Evolutionary conservation across 2,329 filamentous ascomycete genomes (phyloP).

Genomic region (Aspergillus sp.): DNA sequence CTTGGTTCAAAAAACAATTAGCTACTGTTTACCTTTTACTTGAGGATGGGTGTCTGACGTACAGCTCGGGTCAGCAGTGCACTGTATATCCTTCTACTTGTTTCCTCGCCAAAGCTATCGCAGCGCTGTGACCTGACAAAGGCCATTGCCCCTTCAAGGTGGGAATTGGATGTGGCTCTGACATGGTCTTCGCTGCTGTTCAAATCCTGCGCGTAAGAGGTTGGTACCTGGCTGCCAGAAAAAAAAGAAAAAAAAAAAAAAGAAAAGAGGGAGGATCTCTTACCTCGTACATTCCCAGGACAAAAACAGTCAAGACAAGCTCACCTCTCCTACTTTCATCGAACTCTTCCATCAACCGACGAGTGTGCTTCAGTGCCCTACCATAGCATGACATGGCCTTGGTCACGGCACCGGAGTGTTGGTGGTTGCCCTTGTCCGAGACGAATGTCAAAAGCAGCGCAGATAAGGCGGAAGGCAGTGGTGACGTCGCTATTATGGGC

Average conservation of each 20-base stretch:
- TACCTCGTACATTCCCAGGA: constrained; percentile 10
- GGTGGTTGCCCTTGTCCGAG: not conserved
- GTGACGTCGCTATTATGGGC: not conserved
- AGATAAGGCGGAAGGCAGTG: not conserved
- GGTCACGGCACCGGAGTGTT: not conserved
- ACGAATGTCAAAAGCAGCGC: constrained; percentile 4
- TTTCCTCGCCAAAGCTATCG: not conserved
- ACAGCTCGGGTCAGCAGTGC: constrained; percentile 6
- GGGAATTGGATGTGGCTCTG: constrained; percentile 2
- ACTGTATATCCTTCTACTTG: constrained; percentile 3
- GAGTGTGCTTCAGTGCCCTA: constrained; percentile 5
- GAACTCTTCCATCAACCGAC: constrained; percentile 3
- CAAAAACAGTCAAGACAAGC: constrained; percentile 5
- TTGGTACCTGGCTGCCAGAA: not conserved
- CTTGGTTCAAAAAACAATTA: not conserved
- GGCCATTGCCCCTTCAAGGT: constrained; percentile 7
- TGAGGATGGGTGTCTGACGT: not conserved
- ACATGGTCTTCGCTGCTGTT: not conserved
- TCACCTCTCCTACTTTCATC: not conserved
- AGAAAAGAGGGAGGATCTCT: not conserved
- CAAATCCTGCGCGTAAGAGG: not conserved
- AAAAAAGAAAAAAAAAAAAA: not conserved
- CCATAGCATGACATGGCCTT: constrained; percentile 6
- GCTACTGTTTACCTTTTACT: not conserved
- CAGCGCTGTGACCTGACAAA: constrained; percentile 1